Conservation (phyloP, 805 yeast genomes). For the Peterozyma toletana region DNA sequence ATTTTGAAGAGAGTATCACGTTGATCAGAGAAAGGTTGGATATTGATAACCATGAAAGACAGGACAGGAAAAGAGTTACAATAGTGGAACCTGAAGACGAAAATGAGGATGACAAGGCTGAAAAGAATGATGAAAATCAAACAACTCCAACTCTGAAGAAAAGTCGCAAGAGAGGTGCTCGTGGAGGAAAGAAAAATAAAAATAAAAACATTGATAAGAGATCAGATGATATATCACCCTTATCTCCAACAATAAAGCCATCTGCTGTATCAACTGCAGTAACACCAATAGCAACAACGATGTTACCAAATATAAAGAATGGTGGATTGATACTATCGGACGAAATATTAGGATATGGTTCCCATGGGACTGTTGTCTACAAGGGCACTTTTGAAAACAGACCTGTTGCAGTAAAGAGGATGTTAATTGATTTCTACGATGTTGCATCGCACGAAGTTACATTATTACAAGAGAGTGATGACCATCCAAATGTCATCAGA, state of each 20-base stretch:
- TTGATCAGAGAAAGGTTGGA: slow-evolving; percentile 17
- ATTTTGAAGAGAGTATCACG: slow-evolving; percentile 17
- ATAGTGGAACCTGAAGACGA: slow-evolving; percentile 20
- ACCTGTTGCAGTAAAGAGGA: slow-evolving; percentile 93
- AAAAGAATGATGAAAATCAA: neutral
- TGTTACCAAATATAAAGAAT: slow-evolving; percentile 20
- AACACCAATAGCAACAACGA: neutral
- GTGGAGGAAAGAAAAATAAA: slow-evolving; percentile 71
- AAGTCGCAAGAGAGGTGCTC: slow-evolving; percentile 74
- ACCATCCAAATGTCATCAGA: slow-evolving; percentile 90
- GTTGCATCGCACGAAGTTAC: slow-evolving; percentile 89
- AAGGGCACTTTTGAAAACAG: slow-evolving; percentile 86
- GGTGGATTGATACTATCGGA: slow-evolving; percentile 52
- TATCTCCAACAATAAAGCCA: neutral
- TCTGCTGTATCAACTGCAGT: slow-evolving; percentile 4
- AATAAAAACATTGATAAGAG: neutral
- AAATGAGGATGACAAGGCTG: slow-evolving; percentile 6
- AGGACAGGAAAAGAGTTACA: slow-evolving; percentile 14
- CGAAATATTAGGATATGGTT: slow-evolving; percentile 85
- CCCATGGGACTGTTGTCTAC: slow-evolving; percentile 93
- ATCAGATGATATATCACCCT: slow-evolving; percentile 8
- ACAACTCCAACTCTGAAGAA: slow-evolving; percentile 19
- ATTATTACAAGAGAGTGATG: slow-evolving; percentile 87
- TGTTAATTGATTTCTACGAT: slow-evolving; percentile 89
- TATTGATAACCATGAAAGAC: slow-evolving; percentile 1